Evolutionary conservation across 2,329 filamentous ascomycete genomes (phyloP).

Genomic region (Hirsutella rhossiliensis): DNA sequence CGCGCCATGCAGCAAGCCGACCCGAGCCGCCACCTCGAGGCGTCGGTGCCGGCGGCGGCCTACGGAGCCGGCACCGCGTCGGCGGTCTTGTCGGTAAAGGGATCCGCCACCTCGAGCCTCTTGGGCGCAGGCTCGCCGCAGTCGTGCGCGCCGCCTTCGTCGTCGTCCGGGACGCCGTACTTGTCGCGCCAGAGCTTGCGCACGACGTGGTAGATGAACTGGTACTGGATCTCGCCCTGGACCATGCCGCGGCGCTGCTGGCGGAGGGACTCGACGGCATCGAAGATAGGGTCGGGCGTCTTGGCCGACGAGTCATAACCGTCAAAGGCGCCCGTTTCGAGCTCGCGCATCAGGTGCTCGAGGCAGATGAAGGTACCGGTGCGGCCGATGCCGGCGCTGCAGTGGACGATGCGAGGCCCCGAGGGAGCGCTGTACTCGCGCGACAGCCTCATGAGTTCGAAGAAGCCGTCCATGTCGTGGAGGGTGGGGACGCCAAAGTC

Average conservation of each 20-base stretch:
- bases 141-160: constrained; percentile 21
- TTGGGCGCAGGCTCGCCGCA: constrained; percentile 36
- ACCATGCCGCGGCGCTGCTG: constrained; percentile 94
- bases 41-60: constrained; percentile 1
- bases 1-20: neutral
- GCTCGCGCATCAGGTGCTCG: constrained; percentile 78
- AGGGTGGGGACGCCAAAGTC: constrained; percentile 75
- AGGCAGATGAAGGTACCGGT: constrained; percentile 93
- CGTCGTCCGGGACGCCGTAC: constrained; percentile 30
- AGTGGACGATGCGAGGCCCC: constrained; percentile 68
- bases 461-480: constrained; percentile 54
- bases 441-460: constrained; percentile 58
- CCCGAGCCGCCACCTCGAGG: constrained; percentile 1
- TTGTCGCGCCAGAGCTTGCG: constrained; percentile 61
- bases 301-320: constrained; percentile 23
- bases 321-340: constrained; percentile 60
- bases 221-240: constrained; percentile 72
- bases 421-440: constrained; percentile 40
- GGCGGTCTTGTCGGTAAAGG: constrained; percentile 17
- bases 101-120: constrained; percentile 38
- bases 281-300: constrained; percentile 54
- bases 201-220: constrained; percentile 81
- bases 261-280: constrained; percentile 68
- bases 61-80: constrained; percentile 9
- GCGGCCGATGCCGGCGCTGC: constrained; percentile 85